Evolutionary conservation across 805 yeast species (phyloP).

Genomic region (Teunomyces lycoperdinae): DNA sequence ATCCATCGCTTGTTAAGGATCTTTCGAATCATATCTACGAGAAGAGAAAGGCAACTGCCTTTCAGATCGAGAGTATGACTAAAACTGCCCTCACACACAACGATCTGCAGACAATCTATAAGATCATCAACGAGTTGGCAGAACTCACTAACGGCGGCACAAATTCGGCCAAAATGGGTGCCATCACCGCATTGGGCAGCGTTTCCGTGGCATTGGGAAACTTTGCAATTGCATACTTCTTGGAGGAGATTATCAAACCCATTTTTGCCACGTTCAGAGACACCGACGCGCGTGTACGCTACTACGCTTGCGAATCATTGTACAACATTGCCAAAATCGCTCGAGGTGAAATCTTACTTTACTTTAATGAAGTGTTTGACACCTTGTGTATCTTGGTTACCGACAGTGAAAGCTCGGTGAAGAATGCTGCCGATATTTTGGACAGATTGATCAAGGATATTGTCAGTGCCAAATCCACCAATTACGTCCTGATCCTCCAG

Average conservation of each 20-base stretch:
- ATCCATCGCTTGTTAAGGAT: slow-evolving; percentile 38
- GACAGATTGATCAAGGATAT: slow-evolving; percentile 91
- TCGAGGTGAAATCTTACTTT: slow-evolving; percentile 85
- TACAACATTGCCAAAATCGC: slow-evolving; percentile 97
- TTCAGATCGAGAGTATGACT: slow-evolving; percentile 74
- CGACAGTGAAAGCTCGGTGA: slow-evolving; percentile 86
- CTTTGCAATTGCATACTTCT: slow-evolving; percentile 75
- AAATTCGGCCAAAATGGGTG: slow-evolving; percentile 81
- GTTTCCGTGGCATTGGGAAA: slow-evolving; percentile 90
- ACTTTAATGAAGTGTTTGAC: slow-evolving; percentile 93
- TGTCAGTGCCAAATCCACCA: slow-evolving; percentile 90
- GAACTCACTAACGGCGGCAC: slow-evolving; percentile 74
- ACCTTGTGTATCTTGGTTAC: slow-evolving; percentile 86
- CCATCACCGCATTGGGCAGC: slow-evolving; percentile 92
- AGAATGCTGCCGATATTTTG: slow-evolving; percentile 91
- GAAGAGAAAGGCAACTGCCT: slow-evolving; percentile 46
- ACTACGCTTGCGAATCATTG: slow-evolving; percentile 93
- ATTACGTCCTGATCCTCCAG: slow-evolving; percentile 72
- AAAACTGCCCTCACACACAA: slow-evolving; percentile 62
- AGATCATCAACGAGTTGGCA: slow-evolving; percentile 71
- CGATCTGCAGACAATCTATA: slow-evolving; percentile 57
- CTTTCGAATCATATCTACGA: slow-evolving; percentile 45
- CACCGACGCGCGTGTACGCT: slow-evolving; percentile 94
- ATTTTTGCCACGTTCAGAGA: slow-evolving; percentile 95
- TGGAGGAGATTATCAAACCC: slow-evolving; percentile 87